Conservation (phyloP, 257 asterid species). For the Petunia secreta region DNA sequence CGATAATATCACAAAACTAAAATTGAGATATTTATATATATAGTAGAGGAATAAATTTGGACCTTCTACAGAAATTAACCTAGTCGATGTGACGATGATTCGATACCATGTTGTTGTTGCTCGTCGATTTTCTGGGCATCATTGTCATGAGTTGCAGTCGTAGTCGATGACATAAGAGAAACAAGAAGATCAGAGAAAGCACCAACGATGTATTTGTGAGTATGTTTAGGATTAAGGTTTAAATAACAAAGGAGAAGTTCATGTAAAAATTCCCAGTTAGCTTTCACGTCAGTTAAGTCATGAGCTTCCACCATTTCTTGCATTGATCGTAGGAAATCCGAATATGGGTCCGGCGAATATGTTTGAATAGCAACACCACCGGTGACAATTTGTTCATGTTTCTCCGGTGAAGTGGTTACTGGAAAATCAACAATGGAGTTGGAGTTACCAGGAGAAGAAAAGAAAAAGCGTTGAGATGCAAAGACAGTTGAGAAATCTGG, state of each 20-base stretch:
- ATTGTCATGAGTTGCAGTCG: not conserved
- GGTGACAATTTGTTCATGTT: conserved; percentile 26
- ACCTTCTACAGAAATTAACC: not conserved
- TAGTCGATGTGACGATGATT: not conserved
- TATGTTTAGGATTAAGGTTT: conserved; percentile 61
- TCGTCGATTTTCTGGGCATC: not conserved
- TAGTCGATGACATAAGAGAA: conserved; percentile 38
- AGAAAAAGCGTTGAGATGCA: conserved; percentile 83
- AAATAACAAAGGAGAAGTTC: conserved; percentile 73
- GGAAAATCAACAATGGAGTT: conserved; percentile 63
- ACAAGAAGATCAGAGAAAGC: conserved; percentile 78
- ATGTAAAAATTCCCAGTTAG: conserved; percentile 64
- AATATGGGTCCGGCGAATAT: conserved; percentile 67
- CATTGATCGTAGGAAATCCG: conserved; percentile 74
- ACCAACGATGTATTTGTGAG: conserved; percentile 64
- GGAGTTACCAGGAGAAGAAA: conserved; percentile 77
- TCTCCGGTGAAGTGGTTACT: conserved; percentile 11
- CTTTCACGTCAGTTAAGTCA: conserved; percentile 38
- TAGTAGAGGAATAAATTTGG: too few species aligned
- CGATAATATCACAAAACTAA: too few species aligned
- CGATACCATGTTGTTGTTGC: not conserved
- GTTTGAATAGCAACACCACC: conserved; percentile 71
- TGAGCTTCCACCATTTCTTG: conserved; percentile 78
- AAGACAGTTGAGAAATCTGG: conserved; percentile 69
- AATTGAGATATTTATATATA: too few species aligned